Percentiles rank a stretch among this genome's conserved stretches.
phyloP scores from a whole-genome alignment of 495 filamentous ascomycete species.

The Penicillium robsamsonii region DNA sequence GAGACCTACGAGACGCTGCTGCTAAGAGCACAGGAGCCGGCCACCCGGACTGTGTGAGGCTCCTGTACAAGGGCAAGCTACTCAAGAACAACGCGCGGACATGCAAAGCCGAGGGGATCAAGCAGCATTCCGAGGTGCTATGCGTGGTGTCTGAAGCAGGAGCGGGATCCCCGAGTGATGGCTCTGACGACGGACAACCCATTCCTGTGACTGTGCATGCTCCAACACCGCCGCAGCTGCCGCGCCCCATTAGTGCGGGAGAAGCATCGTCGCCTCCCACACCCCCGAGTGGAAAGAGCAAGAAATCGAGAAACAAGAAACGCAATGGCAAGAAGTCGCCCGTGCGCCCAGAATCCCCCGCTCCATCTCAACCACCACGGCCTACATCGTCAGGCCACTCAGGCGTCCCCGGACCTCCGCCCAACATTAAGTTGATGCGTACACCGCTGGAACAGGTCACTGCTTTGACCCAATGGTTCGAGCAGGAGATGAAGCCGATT shows the following conservation, averaged over 20 bases:
- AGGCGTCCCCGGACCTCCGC: constrained; percentile 31
- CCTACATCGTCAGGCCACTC: constrained; percentile 25
- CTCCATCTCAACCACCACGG: constrained; percentile 14
- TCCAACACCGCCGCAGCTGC: not conserved
- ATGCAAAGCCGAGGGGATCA: constrained; percentile 71
- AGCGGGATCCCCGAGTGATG: constrained; percentile 49
- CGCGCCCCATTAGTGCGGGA: constrained; percentile 22
- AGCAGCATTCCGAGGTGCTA: constrained; percentile 74
- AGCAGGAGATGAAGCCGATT: constrained; percentile 61
- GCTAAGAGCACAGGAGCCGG: constrained; percentile 60
- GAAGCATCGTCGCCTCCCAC: constrained; percentile 27
- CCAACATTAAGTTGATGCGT: constrained; percentile 34
- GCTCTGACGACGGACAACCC: constrained; percentile 35
- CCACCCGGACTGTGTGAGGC: constrained; percentile 60
- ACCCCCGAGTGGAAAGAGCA: constrained; percentile 30
- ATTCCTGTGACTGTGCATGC: constrained; percentile 9
- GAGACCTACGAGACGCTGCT: constrained; percentile 63
- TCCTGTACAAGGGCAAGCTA: constrained; percentile 80
- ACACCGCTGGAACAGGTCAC: constrained; percentile 70
- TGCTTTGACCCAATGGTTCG: constrained; percentile 63
- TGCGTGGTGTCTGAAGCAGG: constrained; percentile 58
- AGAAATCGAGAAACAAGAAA: constrained; percentile 42
- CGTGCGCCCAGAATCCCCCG: constrained; percentile 17
- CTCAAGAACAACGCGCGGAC: constrained; percentile 64
- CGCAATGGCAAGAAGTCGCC: constrained; percentile 42